phyloP scores from a whole-genome alignment of 2,329 filamentous ascomycete species.

The Fusarium hostae region DNA sequence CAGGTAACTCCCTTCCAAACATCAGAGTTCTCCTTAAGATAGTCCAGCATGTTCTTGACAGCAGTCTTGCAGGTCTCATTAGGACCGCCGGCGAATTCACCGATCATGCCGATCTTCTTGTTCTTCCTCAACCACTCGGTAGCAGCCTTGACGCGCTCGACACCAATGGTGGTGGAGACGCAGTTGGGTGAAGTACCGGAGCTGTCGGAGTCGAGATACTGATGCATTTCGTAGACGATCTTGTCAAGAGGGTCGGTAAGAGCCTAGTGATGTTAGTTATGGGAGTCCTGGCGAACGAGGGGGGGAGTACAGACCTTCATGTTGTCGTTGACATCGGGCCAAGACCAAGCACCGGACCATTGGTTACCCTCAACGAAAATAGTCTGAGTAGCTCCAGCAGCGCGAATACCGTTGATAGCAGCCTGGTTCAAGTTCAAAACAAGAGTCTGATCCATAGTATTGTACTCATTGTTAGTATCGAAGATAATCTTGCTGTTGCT shows the following conservation, averaged over 20 bases:
- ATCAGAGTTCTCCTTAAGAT: conserved; percentile 65
- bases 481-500: conserved; percentile 67
- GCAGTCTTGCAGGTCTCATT: conserved; percentile 64
- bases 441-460: conserved; percentile 69
- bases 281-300: neutral
- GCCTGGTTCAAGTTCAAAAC: conserved; percentile 72
- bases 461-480: conserved; percentile 75
- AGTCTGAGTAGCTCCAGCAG: conserved; percentile 67
- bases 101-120: conserved; percentile 64
- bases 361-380: conserved; percentile 69
- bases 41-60: conserved; percentile 61
- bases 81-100: conserved; percentile 66
- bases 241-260: conserved; percentile 62
- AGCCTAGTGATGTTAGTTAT: conserved; percentile 9
- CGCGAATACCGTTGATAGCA: conserved; percentile 71
- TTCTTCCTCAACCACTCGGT: conserved; percentile 66
- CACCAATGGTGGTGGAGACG: conserved; percentile 61
- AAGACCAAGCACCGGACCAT: conserved; percentile 63
- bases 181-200: conserved; percentile 61
- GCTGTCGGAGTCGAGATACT: conserved; percentile 67
- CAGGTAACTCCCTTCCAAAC: conserved; percentile 68
- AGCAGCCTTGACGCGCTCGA: conserved; percentile 59
- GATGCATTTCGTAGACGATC: conserved; percentile 69
- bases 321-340: conserved; percentile 55
- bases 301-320: conserved; percentile 33